Evolutionary conservation across 2,329 filamentous ascomycete genomes (phyloP).

Genomic region (Didymella glomerata): DNA sequence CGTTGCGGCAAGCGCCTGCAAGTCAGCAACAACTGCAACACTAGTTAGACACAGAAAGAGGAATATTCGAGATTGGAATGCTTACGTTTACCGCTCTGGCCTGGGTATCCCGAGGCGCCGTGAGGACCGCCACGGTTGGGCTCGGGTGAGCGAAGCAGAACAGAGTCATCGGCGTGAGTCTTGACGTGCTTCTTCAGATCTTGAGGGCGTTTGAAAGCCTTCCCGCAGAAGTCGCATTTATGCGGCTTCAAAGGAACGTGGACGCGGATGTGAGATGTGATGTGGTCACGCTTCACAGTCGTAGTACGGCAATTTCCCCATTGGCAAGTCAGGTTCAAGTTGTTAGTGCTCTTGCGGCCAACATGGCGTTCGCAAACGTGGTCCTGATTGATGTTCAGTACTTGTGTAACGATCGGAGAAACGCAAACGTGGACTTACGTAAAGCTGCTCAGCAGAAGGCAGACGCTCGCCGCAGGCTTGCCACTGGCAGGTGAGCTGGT

Average conservation of each 20-base stretch:
- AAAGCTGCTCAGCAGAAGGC: conserved; percentile 67
- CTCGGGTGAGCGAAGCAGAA: conserved; percentile 71
- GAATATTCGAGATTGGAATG: conserved; percentile 21
- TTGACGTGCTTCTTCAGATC: conserved; percentile 99
- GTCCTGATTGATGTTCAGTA: conserved; percentile 66
- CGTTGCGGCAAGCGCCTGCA: conserved; percentile 59
- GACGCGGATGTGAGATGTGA: conserved; percentile 97
- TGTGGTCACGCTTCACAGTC: conserved; percentile 98
- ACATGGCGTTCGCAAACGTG: conserved; percentile 99
- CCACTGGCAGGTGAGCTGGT: conserved; percentile 67
- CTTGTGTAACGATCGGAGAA: conserved; percentile 19
- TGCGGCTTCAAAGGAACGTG: conserved; percentile 99
- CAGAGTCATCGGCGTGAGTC: conserved; percentile 96
- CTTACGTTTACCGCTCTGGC: conserved; percentile 53
- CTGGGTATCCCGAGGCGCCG: conserved; percentile 47
- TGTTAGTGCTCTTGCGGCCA: conserved; percentile 98
- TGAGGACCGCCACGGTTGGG: conserved; percentile 59
- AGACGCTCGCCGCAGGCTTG: conserved; percentile 68
- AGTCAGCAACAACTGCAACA: conserved; percentile 55
- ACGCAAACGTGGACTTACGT: conserved; percentile 58
- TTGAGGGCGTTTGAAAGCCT: conserved; percentile 98
- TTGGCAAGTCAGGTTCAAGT: conserved; percentile 94
- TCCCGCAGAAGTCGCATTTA: conserved; percentile 98
- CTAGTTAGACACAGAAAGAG: conserved; percentile 46
- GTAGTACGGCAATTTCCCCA: conserved; percentile 97